phyloP scores from a whole-genome alignment of 225 moss, liverwort and hornwort species.

The Polytrichum formosum region DNA sequence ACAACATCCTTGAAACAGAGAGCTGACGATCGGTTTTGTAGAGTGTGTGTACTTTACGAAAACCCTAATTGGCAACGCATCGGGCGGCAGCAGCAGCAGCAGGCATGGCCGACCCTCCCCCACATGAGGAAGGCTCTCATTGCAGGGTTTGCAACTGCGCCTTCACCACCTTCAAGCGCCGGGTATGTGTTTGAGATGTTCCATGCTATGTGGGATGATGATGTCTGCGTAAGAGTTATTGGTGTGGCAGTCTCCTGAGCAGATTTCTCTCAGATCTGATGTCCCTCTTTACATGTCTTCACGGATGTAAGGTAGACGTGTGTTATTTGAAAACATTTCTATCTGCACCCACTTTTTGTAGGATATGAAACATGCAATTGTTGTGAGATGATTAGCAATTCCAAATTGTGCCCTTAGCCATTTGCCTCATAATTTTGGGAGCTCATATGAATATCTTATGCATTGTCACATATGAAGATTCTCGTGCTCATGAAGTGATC shows the following conservation, averaged over 20 bases:
- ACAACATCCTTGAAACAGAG: too few species aligned
- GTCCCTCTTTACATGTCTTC: constrained; percentile 10
- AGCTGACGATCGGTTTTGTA: background rate
- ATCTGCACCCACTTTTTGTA: background rate
- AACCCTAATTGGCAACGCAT: constrained; percentile 33
- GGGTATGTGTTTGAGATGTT: constrained; percentile 36
- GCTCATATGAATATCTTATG: too few species aligned
- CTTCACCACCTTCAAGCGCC: constrained; percentile 93
- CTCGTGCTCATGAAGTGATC: too few species aligned
- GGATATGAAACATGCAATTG: background rate
- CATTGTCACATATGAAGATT: too few species aligned
- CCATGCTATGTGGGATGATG: background rate
- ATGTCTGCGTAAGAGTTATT: background rate
- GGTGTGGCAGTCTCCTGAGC: background rate
- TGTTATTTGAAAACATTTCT: background rate
- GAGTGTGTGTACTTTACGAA: background rate
- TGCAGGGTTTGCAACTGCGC: constrained; percentile 74
- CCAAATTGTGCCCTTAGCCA: background rate
- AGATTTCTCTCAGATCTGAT: constrained; percentile 4
- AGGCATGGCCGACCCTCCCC: constrained; percentile 80
- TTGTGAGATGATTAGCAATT: background rate
- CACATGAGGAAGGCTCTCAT: constrained; percentile 69
- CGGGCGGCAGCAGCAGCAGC: constrained; percentile 1
- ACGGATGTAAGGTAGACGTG: background rate
- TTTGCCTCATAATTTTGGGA: background rate